Percentiles rank a stretch among this genome's conserved stretches.
Conservation (phyloP, 768 basidiomycete genomes). For the Suillus placidus region DNA sequence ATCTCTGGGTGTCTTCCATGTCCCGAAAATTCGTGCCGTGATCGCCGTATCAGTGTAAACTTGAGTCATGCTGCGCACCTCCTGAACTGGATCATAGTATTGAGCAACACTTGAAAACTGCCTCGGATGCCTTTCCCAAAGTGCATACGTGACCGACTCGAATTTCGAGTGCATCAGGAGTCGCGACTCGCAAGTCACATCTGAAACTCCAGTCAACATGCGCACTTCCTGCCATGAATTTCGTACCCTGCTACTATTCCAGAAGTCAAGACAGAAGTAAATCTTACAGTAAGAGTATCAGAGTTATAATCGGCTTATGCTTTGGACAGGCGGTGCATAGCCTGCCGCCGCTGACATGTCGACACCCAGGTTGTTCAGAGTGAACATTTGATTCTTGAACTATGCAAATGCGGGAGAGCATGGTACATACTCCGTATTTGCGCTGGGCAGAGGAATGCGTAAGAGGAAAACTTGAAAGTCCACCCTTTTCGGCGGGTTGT, state of each 20-base stretch:
- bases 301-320: not conserved
- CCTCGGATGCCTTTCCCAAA: too few relatives aligned
- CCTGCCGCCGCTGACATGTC: not conserved
- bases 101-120: not conserved
- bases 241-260: not conserved
- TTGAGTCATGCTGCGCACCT: not conserved
- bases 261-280: not conserved
- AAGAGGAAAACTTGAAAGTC: not conserved
- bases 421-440: not conserved
- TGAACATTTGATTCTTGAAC: not conserved
- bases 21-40: not conserved
- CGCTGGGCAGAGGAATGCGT: not conserved
- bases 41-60: not conserved
- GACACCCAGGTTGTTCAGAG: not conserved
- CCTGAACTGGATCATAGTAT: not conserved
- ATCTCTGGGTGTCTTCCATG: not conserved
- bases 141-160: too few relatives aligned
- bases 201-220: not conserved
- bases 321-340: too few relatives aligned
- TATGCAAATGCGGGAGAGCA: not conserved
- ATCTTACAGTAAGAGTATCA: not conserved
- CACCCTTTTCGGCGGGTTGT: not conserved
- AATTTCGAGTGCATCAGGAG: too few relatives aligned
- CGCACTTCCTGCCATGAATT: not conserved
- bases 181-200: not conserved